Evolutionary conservation across 2,329 filamentous ascomycete species (phyloP).

Genomic region (Fusarium continuum): DNA sequence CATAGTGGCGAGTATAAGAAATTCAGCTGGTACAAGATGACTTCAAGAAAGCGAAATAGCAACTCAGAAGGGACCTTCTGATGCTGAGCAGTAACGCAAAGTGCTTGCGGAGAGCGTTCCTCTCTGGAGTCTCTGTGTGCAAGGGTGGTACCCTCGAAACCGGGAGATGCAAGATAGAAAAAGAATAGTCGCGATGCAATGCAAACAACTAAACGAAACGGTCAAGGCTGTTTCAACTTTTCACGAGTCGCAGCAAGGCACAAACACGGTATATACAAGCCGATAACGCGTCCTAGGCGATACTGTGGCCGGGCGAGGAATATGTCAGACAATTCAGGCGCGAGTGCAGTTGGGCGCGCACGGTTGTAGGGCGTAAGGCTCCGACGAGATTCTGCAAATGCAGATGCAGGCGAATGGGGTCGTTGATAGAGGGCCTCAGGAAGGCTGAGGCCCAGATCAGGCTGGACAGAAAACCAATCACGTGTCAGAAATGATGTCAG

Average conservation of each 20-base stretch:
- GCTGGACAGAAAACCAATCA: slow-evolving; percentile 30
- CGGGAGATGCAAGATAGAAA: slow-evolving; percentile 12
- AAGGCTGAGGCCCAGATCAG: slow-evolving; percentile 38
- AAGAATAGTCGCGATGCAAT: slow-evolving; percentile 17
- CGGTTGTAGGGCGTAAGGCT: slow-evolving; percentile 41
- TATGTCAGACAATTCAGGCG: slow-evolving; percentile 36
- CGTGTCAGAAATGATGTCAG: background rate
- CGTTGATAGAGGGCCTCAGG: slow-evolving; percentile 32
- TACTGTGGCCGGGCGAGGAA: slow-evolving; percentile 34
- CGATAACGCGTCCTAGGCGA: slow-evolving; percentile 30
- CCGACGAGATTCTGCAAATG: slow-evolving; percentile 35
- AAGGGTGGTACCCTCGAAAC: slow-evolving; percentile 11
- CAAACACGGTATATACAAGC: slow-evolving; percentile 39
- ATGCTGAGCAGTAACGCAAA: slow-evolving; percentile 27
- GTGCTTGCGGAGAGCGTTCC: slow-evolving; percentile 11
- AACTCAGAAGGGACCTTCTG: slow-evolving; percentile 29
- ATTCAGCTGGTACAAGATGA: slow-evolving; percentile 24
- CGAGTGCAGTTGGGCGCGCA: slow-evolving; percentile 43
- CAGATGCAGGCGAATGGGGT: slow-evolving; percentile 37
- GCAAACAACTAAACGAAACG: slow-evolving; percentile 33
- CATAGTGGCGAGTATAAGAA: slow-evolving; percentile 37
- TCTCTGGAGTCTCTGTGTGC: slow-evolving; percentile 20
- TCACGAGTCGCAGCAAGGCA: slow-evolving; percentile 37
- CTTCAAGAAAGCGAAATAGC: slow-evolving; percentile 28
- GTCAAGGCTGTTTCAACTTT: slow-evolving; percentile 32